Evolutionary conservation across 768 basidiomycete genomes (phyloP), one percentile per base, ranked within the genome.

Genomic region (Russula earlei): DNA sequence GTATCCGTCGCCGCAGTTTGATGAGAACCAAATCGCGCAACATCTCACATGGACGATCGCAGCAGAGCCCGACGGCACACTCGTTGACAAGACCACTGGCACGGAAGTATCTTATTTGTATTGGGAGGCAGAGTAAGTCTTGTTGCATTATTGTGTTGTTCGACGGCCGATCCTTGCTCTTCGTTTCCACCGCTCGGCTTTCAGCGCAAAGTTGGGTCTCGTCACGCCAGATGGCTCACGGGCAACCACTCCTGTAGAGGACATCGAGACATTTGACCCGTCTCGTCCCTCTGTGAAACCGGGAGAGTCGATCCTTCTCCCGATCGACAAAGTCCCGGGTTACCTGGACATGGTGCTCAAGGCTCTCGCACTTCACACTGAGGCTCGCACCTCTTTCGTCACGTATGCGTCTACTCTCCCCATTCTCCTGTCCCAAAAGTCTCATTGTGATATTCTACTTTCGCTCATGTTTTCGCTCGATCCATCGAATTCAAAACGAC

Each of bases 331-430:
- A 15, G 56, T 74, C 11, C 66, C 73, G 3, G 55, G 55, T 0
- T 75, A 77, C 59, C 67, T 77, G 37, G 70, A 77, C 55, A 61
- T 62, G 73, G 12, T 25, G 19, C 56, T 60, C 27, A 58, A 58
- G 7, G 59, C 63, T 10, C 67, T 78, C 1, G 66, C 70, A 0
- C 70, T 77, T 5, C 70, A 77, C 54, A 71, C 66, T 1, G 71
- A 75, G 49, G 76, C 75, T 1, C 67, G 74, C 41, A 74, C 71
- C 20, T 73, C 73, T 6, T 78, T 78, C 64, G 73, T 78, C 58
- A 76, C 75, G 71, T 75, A 54, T 22, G 70, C 29, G 34, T 11
- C 42, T 1, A 9, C 17, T 11, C 1, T 47, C 33, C 22, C 19
- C 73, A 70, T 29, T 38, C 5, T 24, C 37, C 20, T 20, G 10